Evolutionary conservation across 768 basidiomycete genomes (phyloP).

Genomic region (Pleurotus tuber-regium): DNA sequence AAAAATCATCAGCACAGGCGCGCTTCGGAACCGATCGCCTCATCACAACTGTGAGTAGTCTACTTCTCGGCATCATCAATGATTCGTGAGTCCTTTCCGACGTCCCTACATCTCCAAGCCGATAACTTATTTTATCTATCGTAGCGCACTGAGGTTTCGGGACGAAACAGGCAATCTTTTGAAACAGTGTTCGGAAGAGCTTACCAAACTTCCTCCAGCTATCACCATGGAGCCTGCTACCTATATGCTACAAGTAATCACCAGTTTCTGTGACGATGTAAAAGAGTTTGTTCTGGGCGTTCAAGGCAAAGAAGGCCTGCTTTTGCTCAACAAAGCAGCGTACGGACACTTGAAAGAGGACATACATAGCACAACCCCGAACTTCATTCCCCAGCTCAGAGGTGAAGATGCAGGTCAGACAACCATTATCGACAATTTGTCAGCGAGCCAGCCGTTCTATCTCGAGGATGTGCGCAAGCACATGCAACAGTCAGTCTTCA

Average conservation of each 20-base stretch:
- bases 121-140: no score
- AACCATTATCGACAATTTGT: slow-evolving; percentile 16
- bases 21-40: slow-evolving; percentile 37
- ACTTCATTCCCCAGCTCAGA: slow-evolving; percentile 27
- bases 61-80: slow-evolving; percentile 34
- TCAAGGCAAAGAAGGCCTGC: slow-evolving; percentile 20
- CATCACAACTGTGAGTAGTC: slow-evolving; percentile 29
- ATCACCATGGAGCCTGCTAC: slow-evolving; percentile 33
- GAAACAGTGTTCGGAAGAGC: slow-evolving; percentile 21
- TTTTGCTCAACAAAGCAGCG: slow-evolving; percentile 27
- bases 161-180: slow-evolving; percentile 23
- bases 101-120: no score
- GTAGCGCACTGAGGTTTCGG: slow-evolving; percentile 15
- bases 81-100: slow-evolving; percentile 18
- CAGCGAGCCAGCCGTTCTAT: slow-evolving; percentile 19
- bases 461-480: slow-evolving; percentile 30
- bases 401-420: slow-evolving; percentile 13
- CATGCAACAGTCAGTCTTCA: slow-evolving; percentile 25
- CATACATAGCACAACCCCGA: slow-evolving; percentile 32
- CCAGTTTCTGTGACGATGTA: slow-evolving; percentile 28
- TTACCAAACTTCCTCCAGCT: slow-evolving; percentile 25
- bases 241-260: slow-evolving; percentile 33
- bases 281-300: slow-evolving; percentile 26
- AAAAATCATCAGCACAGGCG: slow-evolving; percentile 16
- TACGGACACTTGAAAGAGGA: slow-evolving; percentile 26